Evolutionary conservation across 805 yeast genomes (phyloP), one percentile per base, ranked within the genome.

Genomic region (Metschnikowia dekortorum): DNA sequence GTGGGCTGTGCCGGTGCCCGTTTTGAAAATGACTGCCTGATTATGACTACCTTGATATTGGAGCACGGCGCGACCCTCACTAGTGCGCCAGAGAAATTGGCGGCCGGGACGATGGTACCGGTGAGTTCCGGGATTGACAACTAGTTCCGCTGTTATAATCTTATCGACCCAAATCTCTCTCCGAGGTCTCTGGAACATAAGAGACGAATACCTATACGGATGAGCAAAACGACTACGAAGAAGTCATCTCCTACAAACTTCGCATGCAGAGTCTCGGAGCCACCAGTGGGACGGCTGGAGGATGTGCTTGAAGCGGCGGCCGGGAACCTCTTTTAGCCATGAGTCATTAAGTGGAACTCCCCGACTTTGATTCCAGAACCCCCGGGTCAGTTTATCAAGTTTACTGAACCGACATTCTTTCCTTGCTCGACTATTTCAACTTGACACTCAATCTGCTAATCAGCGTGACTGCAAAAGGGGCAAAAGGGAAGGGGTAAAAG

Each of bases 1-100:
- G 94, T 89, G 96, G 96, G 91, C 95, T 0, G 81, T 88, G 2
- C 78, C 83, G 57, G 74, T 84, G 56, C 78, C 82, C 48, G 80
- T 81, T 48, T 65, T 78, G 51, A 74, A 76, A 10, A 74, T 85
- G 41, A 83, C 81, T 13, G 77, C 18, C 18, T 2, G 22, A 22
- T 18, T 18, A 18, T 18, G 22, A 18, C 22, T 18, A 4, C 80
- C 43, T 67, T 76, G 49, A 68, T 89, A 51, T 65, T 89, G 48
- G 79, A 80, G 39, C 74, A 75, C 50, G 86, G 84, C 35, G 18
- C 0, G 85, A 84, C 52, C 81, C 83, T 1, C 72, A 76, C 38
- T 67, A 78, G 43, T 63, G 66, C 34, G 63, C 65, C 2, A 49
- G 55, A 29, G 60, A 60, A 33, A 71, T 65, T 46, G 64, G 67